These are phyloP conservation scores for Auricularia sp. DNA, from an alignment of 768 basidiomycete species.

Conservation along the genomic window DNA sequence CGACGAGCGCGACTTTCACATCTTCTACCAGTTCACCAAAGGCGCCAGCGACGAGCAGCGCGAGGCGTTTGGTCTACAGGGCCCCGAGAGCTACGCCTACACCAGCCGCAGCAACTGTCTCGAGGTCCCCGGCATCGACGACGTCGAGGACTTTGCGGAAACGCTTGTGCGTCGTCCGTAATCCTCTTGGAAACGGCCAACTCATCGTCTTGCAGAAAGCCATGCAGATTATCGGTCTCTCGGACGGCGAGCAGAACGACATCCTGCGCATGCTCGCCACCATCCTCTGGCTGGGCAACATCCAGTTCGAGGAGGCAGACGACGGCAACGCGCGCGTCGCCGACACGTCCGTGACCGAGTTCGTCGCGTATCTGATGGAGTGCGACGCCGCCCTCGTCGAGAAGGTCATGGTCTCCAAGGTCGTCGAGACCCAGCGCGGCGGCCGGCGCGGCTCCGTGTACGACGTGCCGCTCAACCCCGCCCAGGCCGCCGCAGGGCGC, in stretches of 20 bases:
- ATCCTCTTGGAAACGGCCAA: conserved; percentile 5
- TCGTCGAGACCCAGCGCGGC: conserved; percentile 88
- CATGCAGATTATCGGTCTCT: conserved; percentile 89
- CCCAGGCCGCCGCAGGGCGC: conserved; percentile 80
- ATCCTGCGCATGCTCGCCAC: conserved; percentile 90
- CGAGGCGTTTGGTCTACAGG: conserved; percentile 94
- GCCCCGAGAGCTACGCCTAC: conserved; percentile 90
- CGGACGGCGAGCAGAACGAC: conserved; percentile 71
- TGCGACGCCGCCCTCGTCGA: conserved; percentile 67
- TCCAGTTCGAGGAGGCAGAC: conserved; percentile 79
- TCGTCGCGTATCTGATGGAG: conserved; percentile 91
- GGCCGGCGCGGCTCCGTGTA: conserved; percentile 90
- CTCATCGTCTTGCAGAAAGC: conserved; percentile 48
- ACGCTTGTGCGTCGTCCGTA: conserved; percentile 55
- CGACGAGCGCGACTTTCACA: conserved; percentile 95
- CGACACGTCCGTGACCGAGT: conserved; percentile 87
- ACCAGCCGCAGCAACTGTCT: conserved; percentile 88
- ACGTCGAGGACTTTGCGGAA: conserved; percentile 75
- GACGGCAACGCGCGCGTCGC: conserved; percentile 76
- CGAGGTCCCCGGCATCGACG: conserved; percentile 84
- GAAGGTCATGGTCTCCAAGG: conserved; percentile 74
- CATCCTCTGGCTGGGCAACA: conserved; percentile 93
- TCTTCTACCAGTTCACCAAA: conserved; percentile 99
- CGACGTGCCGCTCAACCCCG: conserved; percentile 87
- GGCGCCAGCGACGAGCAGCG: conserved; percentile 82